A percentile compares a stretch with the other conserved stretches of the same genome.
Evolutionary conservation across 345 rosid genomes (phyloP).

Genomic region (Angophora floribunda): DNA sequence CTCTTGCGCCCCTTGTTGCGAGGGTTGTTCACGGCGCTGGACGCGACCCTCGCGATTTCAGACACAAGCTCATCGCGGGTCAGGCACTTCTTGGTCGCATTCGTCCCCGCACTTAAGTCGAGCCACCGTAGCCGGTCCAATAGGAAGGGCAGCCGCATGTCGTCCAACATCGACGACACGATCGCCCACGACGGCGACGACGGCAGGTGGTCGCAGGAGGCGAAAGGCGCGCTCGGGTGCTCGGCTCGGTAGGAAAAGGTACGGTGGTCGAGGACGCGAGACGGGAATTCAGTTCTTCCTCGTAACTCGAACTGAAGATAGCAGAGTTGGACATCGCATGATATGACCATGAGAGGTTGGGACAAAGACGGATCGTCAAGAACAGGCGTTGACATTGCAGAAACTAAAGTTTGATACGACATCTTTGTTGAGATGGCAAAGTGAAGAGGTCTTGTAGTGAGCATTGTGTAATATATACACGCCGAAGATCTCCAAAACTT

Average conservation of each 20-base stretch:
- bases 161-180: neutral
- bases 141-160: neutral
- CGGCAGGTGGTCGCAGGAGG: neutral
- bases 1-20: neutral
- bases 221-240: neutral
- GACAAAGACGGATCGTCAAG: neutral
- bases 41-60: neutral
- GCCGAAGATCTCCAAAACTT: neutral
- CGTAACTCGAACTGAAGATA: neutral
- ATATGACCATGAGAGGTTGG: neutral
- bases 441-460: neutral
- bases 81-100: neutral
- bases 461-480: neutral
- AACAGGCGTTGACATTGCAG: neutral
- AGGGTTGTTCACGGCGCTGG: neutral
- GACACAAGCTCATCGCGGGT: neutral
- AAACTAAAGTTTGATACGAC: neutral
- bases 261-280: neutral
- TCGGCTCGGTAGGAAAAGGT: neutral
- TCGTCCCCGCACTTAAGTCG: neutral
- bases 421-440: neutral
- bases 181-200: rapidly evolving
- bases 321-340: neutral
- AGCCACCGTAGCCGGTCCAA: neutral
- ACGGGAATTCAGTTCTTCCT: neutral